Evolutionary conservation across 441 rosid genomes (phyloP).

Genomic region (Codiaeum variegatum): DNA sequence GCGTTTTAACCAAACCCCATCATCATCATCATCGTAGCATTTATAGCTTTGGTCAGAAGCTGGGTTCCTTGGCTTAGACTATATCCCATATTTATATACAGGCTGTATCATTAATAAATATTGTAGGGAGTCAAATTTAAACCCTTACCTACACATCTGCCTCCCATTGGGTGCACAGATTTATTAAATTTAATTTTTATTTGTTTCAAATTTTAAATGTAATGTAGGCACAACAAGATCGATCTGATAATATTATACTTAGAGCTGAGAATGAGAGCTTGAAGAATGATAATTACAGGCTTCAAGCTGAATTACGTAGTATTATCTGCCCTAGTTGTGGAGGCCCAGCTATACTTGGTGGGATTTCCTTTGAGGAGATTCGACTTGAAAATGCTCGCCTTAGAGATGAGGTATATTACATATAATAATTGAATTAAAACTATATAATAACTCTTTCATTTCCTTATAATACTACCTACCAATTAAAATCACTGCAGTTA

Average conservation of each 20-base stretch:
- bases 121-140: constrained; percentile 27
- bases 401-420: constrained; percentile 63
- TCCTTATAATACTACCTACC: no score
- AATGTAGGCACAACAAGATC: constrained; percentile 84
- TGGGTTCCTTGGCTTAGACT: constrained; percentile 4
- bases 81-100: constrained; percentile 11
- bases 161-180: constrained; percentile 16
- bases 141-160: constrained; percentile 39
- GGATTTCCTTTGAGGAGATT: constrained; percentile 62
- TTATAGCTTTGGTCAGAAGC: constrained; percentile 23
- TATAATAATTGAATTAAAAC: no score
- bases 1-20: constrained; percentile 8
- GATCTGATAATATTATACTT: constrained; percentile 65
- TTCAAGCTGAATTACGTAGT: constrained; percentile 64
- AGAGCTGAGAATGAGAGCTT: constrained; percentile 75
- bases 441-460: no score
- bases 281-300: constrained; percentile 65
- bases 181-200: neutral
- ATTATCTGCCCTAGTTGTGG: constrained; percentile 76
- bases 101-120: constrained; percentile 32
- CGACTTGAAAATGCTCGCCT: constrained; percentile 81
- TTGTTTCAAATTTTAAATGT: neutral
- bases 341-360: constrained; percentile 65
- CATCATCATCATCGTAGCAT: constrained; percentile 23
- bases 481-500: constrained; percentile 38